Evolutionary conservation across 2,329 filamentous ascomycete species (phyloP).

Genomic region (Phialophora expanda): DNA sequence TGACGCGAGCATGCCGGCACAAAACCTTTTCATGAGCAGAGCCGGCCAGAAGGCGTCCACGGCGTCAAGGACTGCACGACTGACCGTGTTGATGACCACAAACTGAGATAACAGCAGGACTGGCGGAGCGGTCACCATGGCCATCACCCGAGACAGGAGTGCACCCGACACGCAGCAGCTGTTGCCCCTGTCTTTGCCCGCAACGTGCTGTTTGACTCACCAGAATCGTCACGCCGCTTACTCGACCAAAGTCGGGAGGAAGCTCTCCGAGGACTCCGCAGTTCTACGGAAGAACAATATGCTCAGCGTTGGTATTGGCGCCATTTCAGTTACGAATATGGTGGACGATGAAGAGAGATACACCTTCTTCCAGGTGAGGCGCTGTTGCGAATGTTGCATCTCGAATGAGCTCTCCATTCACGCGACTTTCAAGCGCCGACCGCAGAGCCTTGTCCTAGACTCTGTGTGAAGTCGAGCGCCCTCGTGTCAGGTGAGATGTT

Average conservation of each 20-base stretch:
- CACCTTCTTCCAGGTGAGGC: not conserved
- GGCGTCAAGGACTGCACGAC: not conserved
- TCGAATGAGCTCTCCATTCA: not conserved
- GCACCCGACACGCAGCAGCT: not conserved
- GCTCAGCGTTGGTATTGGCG: not conserved
- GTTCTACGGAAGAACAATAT: not conserved
- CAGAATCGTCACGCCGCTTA: not conserved
- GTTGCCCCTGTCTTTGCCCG: not conserved
- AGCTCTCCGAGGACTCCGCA: not conserved
- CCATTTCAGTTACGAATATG: not conserved
- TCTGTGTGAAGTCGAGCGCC: not conserved
- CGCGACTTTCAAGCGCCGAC: not conserved
- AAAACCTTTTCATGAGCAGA: not conserved
- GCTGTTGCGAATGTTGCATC: not conserved
- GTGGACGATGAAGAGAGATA: not conserved
- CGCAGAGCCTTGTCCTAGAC: not conserved
- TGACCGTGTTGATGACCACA: not conserved
- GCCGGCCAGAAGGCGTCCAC: not conserved
- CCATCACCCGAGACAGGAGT: conserved; percentile 1
- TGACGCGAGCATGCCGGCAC: not conserved
- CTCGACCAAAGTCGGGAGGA: not conserved
- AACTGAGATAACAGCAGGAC: not conserved
- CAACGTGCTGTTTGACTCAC: not conserved
- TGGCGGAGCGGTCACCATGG: not conserved
- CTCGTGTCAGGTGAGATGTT: not conserved